A percentile compares a stretch with the other conserved stretches of the same genome.
Evolutionary conservation across 768 basidiomycete genomes (phyloP).

Genomic region (Daedaleopsis nitida): DNA sequence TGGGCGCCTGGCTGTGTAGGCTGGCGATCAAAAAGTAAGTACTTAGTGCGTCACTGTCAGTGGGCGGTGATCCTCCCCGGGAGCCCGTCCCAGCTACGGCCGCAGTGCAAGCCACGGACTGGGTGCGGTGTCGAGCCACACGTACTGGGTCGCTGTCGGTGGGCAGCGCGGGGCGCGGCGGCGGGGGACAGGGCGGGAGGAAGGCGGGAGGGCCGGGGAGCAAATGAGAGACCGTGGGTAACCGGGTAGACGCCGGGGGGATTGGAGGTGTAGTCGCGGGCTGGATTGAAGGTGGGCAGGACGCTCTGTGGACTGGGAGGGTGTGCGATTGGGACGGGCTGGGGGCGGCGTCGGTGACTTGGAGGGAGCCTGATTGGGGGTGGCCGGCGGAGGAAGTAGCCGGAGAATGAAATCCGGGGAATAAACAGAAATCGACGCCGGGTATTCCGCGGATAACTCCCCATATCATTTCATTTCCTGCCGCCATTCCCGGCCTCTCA

Average conservation of each 20-base stretch:
- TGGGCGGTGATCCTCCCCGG: background rate
- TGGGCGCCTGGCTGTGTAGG: background rate
- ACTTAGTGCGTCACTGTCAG: background rate
- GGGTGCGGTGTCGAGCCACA: no score
- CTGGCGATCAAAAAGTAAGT: background rate
- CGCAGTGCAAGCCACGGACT: background rate
- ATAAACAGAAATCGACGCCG: slow-evolving; percentile 5
- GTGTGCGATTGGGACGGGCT: slow-evolving; percentile 13
- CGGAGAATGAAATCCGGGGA: slow-evolving; percentile 21
- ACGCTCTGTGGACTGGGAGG: background rate
- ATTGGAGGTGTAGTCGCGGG: no score
- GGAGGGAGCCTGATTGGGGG: slow-evolving; percentile 8
- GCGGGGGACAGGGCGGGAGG: background rate
- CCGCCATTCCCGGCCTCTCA: slow-evolving; percentile 1
- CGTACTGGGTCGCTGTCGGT: no score
- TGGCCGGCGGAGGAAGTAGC: slow-evolving; percentile 14
- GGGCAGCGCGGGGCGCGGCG: no score
- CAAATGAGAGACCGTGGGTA: slow-evolving; percentile 20
- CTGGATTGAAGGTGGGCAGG: background rate
- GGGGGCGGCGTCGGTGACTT: slow-evolving; percentile 13
- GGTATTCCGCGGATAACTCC: no score
- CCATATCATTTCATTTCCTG: no score
- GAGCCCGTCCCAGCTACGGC: background rate
- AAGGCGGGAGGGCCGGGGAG: slow-evolving; percentile 11
- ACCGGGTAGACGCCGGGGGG: slow-evolving; percentile 3